Evolutionary conservation across 169 alveolate genomes (phyloP).

Genomic region (Plasmodium malariae): DNA sequence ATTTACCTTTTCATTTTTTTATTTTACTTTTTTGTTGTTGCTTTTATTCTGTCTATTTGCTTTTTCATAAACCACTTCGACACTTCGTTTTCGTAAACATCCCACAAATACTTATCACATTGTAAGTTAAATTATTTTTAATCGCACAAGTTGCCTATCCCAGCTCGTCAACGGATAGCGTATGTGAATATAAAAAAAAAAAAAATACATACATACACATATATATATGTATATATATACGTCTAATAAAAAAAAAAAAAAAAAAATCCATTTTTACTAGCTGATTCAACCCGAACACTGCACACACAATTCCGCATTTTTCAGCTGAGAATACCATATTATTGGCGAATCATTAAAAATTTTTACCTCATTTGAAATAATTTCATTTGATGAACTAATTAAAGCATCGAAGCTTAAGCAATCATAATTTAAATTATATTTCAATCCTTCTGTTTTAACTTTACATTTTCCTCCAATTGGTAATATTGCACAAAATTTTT

Average conservation of each 20-base stretch:
- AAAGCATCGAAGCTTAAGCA: constrained; percentile 61
- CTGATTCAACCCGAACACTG: neutral
- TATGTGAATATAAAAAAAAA: too few relatives aligned
- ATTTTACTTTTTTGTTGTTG: neutral
- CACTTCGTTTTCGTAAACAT: neutral
- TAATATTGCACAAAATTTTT: constrained; percentile 56
- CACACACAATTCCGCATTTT: neutral
- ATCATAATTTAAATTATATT: constrained; percentile 65
- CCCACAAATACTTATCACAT: too few relatives aligned
- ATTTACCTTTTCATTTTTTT: neutral
- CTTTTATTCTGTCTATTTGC: neutral
- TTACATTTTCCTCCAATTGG: constrained; percentile 66
- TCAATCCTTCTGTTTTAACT: constrained; percentile 68
- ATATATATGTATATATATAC: neutral
- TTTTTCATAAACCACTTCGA: neutral
- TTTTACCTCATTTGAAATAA: constrained; percentile 9
- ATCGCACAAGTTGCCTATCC: too few relatives aligned
- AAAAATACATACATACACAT: neutral
- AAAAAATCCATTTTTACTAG: neutral
- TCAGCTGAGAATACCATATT: constrained; percentile 35
- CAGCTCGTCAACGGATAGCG: too few relatives aligned
- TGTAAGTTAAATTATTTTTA: too few relatives aligned
- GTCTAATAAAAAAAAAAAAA: neutral
- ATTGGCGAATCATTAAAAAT: constrained; percentile 40
- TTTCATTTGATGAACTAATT: constrained; percentile 73